phyloP scores from a whole-genome alignment of 2,329 filamentous ascomycete species.

The Lasiodiplodia sp. region DNA sequence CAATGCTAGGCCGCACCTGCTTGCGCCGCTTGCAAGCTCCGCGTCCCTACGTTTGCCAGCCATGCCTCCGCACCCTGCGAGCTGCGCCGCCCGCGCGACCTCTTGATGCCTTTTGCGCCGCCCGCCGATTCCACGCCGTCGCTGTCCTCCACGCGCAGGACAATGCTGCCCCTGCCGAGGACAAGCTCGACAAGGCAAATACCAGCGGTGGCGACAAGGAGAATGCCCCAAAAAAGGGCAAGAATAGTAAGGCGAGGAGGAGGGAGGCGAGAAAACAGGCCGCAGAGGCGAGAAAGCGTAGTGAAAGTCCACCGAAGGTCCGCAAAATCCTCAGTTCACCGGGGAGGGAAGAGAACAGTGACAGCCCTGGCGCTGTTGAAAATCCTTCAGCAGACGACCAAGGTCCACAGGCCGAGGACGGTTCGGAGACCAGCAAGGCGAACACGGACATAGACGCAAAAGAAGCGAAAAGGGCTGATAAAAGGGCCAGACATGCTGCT shows the following conservation, averaged over 20 bases:
- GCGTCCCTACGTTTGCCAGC: slow-evolving; percentile 23
- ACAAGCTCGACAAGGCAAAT: background rate
- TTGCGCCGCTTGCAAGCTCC: slow-evolving; percentile 12
- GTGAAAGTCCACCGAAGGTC: background rate
- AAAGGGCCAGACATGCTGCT: background rate
- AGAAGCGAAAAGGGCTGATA: background rate
- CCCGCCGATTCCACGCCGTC: slow-evolving; percentile 9
- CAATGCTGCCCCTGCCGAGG: background rate
- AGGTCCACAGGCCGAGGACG: background rate
- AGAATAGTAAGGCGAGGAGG: background rate
- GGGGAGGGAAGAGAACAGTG: background rate
- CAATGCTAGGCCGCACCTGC: slow-evolving; percentile 26
- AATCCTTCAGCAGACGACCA: background rate
- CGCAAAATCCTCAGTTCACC: background rate
- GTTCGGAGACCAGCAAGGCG: too few species aligned
- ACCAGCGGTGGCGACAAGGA: background rate
- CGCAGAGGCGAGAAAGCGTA: background rate
- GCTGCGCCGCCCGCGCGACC: background rate
- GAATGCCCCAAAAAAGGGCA: background rate
- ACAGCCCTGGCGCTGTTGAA: background rate
- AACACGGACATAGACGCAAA: background rate
- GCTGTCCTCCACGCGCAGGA: background rate
- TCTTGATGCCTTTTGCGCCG: slow-evolving; percentile 3
- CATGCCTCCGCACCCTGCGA: slow-evolving; percentile 23
- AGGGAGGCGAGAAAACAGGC: background rate